A percentile compares a stretch with the other conserved stretches of the same genome.
Conservation (phyloP, 768 basidiomycete genomes). For the Trametes cingulata region DNA sequence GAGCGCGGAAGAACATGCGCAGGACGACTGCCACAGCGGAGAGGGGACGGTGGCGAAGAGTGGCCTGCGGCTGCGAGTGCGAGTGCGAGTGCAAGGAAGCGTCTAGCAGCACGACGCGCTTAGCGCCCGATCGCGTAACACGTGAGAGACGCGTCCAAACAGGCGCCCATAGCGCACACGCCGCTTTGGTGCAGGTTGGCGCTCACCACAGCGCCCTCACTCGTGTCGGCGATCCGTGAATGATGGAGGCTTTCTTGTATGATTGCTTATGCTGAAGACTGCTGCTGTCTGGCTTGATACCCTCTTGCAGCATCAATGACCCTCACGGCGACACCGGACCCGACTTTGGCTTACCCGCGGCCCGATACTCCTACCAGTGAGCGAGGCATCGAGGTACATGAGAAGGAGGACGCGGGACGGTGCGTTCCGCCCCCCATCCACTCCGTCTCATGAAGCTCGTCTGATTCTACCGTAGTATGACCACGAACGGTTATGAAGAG, state of each 20-base stretch:
- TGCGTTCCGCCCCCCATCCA: no score
- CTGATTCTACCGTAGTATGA: no score
- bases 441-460: no score
- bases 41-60: neutral
- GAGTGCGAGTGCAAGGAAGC: no score
- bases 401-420: neutral
- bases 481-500: no score
- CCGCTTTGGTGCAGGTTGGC: neutral
- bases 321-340: neutral
- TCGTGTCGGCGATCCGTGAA: no score
- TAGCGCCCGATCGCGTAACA: conserved; percentile 19
- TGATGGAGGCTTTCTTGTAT: no score
- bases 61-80: neutral
- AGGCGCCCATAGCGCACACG: neutral
- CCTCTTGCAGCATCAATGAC: no score
- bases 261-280: no score
- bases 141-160: conserved; percentile 13
- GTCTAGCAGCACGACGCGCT: conserved; percentile 10
- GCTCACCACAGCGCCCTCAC: no score
- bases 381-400: neutral
- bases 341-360: neutral
- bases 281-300: no score
- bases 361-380: neutral
- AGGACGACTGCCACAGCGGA: conserved; percentile 10
- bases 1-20: conserved; percentile 4